Conservation (phyloP, 2,329 filamentous ascomycete species). For the Scytalidium sp. region DNA sequence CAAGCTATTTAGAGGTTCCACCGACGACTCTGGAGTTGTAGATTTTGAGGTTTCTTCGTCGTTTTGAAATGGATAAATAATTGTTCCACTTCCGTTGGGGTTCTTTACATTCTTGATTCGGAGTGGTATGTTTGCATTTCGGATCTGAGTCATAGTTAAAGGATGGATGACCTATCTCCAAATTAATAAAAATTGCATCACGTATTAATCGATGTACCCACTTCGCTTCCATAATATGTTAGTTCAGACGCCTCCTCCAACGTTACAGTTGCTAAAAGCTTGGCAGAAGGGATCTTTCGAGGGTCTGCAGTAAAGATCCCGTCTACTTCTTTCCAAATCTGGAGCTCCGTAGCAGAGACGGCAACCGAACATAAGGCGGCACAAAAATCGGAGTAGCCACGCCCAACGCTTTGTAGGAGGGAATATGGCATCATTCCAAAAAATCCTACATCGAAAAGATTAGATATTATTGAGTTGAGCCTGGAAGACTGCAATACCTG, state of each 20-base stretch:
- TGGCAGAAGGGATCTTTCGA: conserved; percentile 62
- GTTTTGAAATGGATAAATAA: conserved; percentile 8
- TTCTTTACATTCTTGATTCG: conserved; percentile 71
- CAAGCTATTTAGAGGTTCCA: conserved; percentile 27
- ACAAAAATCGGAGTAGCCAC: conserved; percentile 70
- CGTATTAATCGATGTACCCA: background rate
- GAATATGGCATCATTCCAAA: conserved; percentile 67
- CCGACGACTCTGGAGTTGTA: conserved; percentile 18
- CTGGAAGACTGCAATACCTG: background rate
- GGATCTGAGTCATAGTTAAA: conserved; percentile 69
- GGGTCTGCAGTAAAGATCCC: conserved; percentile 72
- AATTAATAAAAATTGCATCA: conserved; percentile 38
- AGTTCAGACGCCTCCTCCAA: conserved; percentile 64
- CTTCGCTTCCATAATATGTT: conserved; percentile 50
- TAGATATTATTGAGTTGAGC: no score
- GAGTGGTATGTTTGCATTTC: conserved; percentile 62
- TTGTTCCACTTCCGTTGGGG: conserved; percentile 56
- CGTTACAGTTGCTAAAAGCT: conserved; percentile 57
- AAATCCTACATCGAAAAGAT: conserved; percentile 48
- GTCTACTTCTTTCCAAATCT: conserved; percentile 74
- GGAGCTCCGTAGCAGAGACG: conserved; percentile 58
- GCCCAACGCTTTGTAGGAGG: conserved; percentile 61
- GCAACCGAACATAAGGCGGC: conserved; percentile 68
- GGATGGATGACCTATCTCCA: conserved; percentile 62
- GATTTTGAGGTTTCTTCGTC: conserved; percentile 20